Evolutionary conservation across 305 asterid species (phyloP), one percentile per base, ranked within the genome.

Genomic region (Rubia peregrina): DNA sequence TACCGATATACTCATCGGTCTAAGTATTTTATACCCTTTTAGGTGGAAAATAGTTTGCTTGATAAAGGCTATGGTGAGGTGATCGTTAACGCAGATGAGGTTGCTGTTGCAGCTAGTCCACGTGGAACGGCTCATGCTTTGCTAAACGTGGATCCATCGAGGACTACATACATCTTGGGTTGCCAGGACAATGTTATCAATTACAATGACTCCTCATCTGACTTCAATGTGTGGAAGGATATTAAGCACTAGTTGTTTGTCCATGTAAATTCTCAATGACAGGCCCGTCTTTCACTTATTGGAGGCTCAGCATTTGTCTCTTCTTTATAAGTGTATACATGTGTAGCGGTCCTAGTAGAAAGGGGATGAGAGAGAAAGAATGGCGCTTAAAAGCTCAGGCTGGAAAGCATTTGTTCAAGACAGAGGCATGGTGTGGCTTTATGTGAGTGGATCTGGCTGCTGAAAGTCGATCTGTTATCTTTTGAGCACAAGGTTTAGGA

Each of bases 81-180:
- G 60, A 82, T 77, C 6, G 74, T 92, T 68, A 86, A 87, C 41
- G 83, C 85, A 14, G 91, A 92, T 75, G 98, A 92, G 81, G 91
- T 92, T 73, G 91, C 85, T 21, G 88, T 92, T 53, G 91, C 87
- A 30, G 85, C 85, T 77, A 87, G 96, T 73, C 84, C 89, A 7
- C 75, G 80, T 48, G 98, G 97, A 73, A 81, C 83, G 14, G 98
- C 97, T 17, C 98, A 90, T 76, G 98, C 97, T 76, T 71, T 90
- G 82, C 73, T 87, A 75, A 92, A 92, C 73, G 63, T 82, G 24
- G 98, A 92, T 79, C 49, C 85, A 4, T 68, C 57, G 22, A 79
- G 72, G 48, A 86, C 75, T 63, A 81, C 95, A 12, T 92, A 75
- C 80, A 84, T 90, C 83, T 17, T 89, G 72, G 98, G 98, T 33